Conservation (phyloP, 1,284 basidiomycete genomes). For the Neolentinus lepideus region DNA sequence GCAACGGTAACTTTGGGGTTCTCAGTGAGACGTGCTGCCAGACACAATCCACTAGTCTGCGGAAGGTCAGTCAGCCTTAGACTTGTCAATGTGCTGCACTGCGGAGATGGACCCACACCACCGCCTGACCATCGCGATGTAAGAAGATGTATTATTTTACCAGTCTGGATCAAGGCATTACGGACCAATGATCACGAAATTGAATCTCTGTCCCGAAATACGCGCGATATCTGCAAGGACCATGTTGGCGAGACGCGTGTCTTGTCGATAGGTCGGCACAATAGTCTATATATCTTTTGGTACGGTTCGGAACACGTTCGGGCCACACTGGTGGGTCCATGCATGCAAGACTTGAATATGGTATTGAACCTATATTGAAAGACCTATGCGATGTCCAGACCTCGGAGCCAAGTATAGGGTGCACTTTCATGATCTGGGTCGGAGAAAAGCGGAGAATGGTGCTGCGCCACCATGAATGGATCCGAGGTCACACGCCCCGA, state of each 20-base stretch:
- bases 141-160: background rate
- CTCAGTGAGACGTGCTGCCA: slow-evolving; percentile 40
- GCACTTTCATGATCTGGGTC: no score
- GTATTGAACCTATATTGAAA: no score
- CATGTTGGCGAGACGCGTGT: background rate
- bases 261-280: no score
- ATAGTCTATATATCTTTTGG: no score
- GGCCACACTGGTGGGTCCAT: no score
- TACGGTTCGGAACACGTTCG: no score
- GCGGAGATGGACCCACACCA: background rate
- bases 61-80: background rate
- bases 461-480: no score
- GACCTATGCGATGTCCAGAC: no score
- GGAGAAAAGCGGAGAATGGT: no score
- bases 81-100: background rate
- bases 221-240: background rate
- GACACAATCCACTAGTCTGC: slow-evolving; percentile 35
- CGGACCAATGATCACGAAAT: background rate
- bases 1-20: slow-evolving; percentile 28
- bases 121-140: background rate
- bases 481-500: no score
- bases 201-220: background rate
- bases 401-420: no score
- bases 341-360: no score
- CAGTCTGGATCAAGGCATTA: background rate